Percentiles rank a stretch among this genome's conserved stretches.
These are phyloP conservation scores for Volvariella surrecta DNA, from an alignment of 1,284 basidiomycete genomes.

Conservation along the genomic window DNA sequence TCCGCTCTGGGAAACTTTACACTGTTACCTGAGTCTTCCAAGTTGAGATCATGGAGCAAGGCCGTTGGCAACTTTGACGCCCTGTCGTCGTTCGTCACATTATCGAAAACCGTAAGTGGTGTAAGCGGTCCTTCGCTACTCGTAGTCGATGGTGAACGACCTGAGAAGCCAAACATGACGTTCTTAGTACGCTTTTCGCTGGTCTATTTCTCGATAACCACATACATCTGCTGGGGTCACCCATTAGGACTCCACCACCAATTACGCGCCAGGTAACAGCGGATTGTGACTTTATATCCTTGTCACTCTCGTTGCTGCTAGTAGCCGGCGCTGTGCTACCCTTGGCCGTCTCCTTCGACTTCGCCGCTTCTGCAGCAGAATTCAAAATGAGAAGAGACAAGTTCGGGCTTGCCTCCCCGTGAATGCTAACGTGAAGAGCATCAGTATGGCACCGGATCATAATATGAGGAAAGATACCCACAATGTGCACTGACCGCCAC, in stretches of 20 bases:
- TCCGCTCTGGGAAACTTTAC: too few species aligned
- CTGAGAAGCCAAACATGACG: too few species aligned
- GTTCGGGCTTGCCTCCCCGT: background rate
- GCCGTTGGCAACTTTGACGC: too few species aligned
- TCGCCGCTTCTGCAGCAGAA: constrained; percentile 3
- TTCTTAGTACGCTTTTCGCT: too few species aligned
- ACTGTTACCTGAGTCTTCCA: too few species aligned
- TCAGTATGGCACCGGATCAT: constrained; percentile 26
- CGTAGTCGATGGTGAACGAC: too few species aligned
- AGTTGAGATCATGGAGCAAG: too few species aligned
- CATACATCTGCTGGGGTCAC: constrained; percentile 16
- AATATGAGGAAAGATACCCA: constrained; percentile 24
- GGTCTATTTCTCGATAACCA: too few species aligned
- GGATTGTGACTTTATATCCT: constrained; percentile 33
- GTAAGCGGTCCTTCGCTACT: too few species aligned
- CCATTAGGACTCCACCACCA: constrained; percentile 39
- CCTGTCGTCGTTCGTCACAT: too few species aligned
- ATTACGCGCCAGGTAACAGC: constrained; percentile 44
- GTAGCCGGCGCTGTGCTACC: background rate
- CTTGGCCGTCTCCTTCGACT: constrained; percentile 1
- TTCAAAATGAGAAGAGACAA: background rate
- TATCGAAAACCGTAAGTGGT: too few species aligned
- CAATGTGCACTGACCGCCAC: constrained; percentile 62
- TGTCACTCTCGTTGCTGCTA: constrained; percentile 12
- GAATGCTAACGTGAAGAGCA: constrained; percentile 12